Evolutionary conservation across 1,284 basidiomycete genomes (phyloP), one percentile per base, ranked within the genome.

Genomic region (Coniferiporia weirii): DNA sequence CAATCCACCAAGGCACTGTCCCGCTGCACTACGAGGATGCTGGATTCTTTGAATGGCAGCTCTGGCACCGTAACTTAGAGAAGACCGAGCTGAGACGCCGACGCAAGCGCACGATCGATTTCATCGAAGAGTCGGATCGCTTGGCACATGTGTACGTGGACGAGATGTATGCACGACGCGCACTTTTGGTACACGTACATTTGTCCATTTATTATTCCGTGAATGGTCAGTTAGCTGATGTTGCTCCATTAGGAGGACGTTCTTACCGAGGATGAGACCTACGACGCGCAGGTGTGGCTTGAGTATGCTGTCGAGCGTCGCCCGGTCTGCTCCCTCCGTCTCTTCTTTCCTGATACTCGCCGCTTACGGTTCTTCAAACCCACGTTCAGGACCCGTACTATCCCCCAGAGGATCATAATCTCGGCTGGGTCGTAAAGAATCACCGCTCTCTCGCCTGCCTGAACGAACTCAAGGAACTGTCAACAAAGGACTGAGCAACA

Each of bases 351-450:
- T 47, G 19, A 15, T 36, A 49, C 3, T 45, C 48, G 4, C 7
- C 35, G 34, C 47, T 55, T 17, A 47, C 60, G 22, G 38, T 57
- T 10, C 36, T 52, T 22, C 15, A 15, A 40, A 40, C 8, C 27
- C 5, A 27, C 27, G 27, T 2, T 27, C 51, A 77, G 75, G 74
- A 75, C 56, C 73, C 75, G 6, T 75, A 70, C 57, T 64, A 63
- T 47, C 75, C 75, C 7, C 66, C 68, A 1, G 63, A 69, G 57
- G 71, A 71, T 58, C 75, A 76, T 54, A 65, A 68, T 53, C 63
- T 71, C 19, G 72, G 64, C n/a, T 76, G 75, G 75, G 68, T 71
- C 59, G 66, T 76, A 52, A 76, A 76, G 57, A 72, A 71, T 32
- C 75, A 74, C 17, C 73, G 75, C 43, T 76, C 75, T 22, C 59